Base-by-base conservation (phyloP, 352 stramenopile species). In the Phytophthora sansomeana region DNA sequence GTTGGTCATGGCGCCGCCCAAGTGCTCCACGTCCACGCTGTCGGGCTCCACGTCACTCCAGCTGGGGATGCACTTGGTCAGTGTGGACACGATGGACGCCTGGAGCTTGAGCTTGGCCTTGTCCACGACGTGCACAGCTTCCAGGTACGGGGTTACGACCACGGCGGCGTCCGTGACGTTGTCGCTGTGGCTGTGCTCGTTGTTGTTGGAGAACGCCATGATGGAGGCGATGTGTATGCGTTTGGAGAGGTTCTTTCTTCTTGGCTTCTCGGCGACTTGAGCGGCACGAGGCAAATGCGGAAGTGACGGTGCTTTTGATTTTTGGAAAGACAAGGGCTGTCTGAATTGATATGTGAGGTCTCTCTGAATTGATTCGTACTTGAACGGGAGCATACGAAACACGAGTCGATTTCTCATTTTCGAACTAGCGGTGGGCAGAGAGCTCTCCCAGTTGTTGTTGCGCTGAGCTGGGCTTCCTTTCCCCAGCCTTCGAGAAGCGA, bases 1-100 rank as follows among this genome's bases (percentile, higher is more conserved):
- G 66, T 95, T 95, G 16, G 87, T 94, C 87, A 94, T 94, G 17
- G 87, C 87, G 55, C 87, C 87, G 60, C 85, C 81, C 28, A 93
- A 28, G 58, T 90, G 78, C 41, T 87, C 69, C 43, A 93, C 73
- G 65, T 88, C 75, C 19, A 93, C 75, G 54, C 81, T 73, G 54
- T 89, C 71, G 10, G 78, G 69, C 19, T 77, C 64, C 50, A 88
- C 78, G 63, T 82, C 61, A 21, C 17, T 49, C 85, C 85, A 93
- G 21, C 74, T 77, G n/a, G 79, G 78, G 53, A 83, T 81, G 63
- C 83, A 83, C 68, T 83, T 58, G 28, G 63, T 67, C 8, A 93
- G 77, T 33, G 81, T 81, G 7, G 70, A 47, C 10, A 93, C 80
- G 59, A 92, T 83, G 9, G 81, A 91, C n/a, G 72, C 72, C 49